These are phyloP conservation scores for Colletotrichum lindemuthianum DNA, from an alignment of 2,329 filamentous ascomycete species.

Conservation along the genomic window DNA sequence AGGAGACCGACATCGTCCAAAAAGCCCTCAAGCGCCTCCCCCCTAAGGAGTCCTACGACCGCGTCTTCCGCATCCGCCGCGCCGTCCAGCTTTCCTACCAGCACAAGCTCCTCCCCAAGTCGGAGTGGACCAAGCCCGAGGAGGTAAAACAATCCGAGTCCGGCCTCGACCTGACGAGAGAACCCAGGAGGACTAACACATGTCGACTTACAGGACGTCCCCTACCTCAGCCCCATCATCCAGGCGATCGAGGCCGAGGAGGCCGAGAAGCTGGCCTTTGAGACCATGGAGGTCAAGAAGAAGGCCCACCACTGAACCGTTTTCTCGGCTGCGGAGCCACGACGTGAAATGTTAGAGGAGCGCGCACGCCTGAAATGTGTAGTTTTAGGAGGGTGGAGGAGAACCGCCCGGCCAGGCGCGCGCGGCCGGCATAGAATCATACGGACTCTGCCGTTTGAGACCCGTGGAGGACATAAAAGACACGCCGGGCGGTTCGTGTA, in stretches of 20 bases:
- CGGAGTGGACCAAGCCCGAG: slow-evolving; percentile 68
- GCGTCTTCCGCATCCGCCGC: slow-evolving; percentile 95
- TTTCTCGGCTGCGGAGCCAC: slow-evolving; percentile 9
- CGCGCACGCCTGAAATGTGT: slow-evolving; percentile 32
- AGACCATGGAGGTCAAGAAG: slow-evolving; percentile 61
- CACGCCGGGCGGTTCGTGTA: slow-evolving; percentile 33
- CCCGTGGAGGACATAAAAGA: slow-evolving; percentile 13
- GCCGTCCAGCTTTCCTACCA: slow-evolving; percentile 81
- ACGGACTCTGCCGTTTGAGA: slow-evolving; percentile 17
- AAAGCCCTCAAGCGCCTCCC: slow-evolving; percentile 90
- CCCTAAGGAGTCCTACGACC: slow-evolving; percentile 92
- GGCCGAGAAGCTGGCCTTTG: slow-evolving; percentile 63
- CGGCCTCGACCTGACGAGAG: neutral
- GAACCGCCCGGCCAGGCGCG: slow-evolving; percentile 32
- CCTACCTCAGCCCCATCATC: slow-evolving; percentile 65
- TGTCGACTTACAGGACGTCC: slow-evolving; percentile 54
- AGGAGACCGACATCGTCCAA: slow-evolving; percentile 89
- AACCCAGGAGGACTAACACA: slow-evolving; percentile 26
- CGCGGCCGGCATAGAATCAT: slow-evolving; percentile 9
- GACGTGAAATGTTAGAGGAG: slow-evolving; percentile 1
- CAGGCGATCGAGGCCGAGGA: slow-evolving; percentile 59
- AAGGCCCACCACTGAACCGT: slow-evolving; percentile 48
- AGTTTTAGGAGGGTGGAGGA: slow-evolving; percentile 30
- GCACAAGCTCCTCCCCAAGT: slow-evolving; percentile 72
- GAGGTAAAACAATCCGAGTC: slow-evolving; percentile 50